Evolutionary conservation across 805 yeast genomes (phyloP).

Genomic region (Brettanomyces custersianus): DNA sequence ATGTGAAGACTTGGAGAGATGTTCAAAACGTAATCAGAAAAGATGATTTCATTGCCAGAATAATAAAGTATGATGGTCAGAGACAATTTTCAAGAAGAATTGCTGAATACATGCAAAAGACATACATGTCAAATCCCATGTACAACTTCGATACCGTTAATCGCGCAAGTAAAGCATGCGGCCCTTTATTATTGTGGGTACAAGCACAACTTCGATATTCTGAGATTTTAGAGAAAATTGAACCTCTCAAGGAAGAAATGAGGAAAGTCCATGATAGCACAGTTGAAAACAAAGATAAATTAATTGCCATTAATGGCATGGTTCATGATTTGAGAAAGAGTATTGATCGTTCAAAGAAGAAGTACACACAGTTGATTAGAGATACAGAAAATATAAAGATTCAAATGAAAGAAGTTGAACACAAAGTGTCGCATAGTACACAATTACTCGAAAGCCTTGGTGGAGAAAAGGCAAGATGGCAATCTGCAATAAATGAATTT

Average conservation of each 20-base stretch:
- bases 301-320: slow-evolving; percentile 75
- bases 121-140: slow-evolving; percentile 52
- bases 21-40: slow-evolving; percentile 71
- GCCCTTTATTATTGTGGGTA: slow-evolving; percentile 85
- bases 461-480: slow-evolving; percentile 70
- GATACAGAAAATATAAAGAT: slow-evolving; percentile 67
- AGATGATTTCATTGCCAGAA: slow-evolving; percentile 81
- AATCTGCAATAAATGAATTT: slow-evolving; percentile 44
- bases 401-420: slow-evolving; percentile 57
- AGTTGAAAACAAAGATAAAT: slow-evolving; percentile 53
- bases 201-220: slow-evolving; percentile 81
- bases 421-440: slow-evolving; percentile 54
- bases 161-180: slow-evolving; percentile 92
- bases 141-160: slow-evolving; percentile 68
- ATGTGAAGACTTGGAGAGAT: slow-evolving; percentile 65
- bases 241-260: slow-evolving; percentile 68
- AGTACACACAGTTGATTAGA: slow-evolving; percentile 67
- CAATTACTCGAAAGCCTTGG: slow-evolving; percentile 54
- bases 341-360: slow-evolving; percentile 57
- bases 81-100: slow-evolving; percentile 43
- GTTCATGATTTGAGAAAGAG: slow-evolving; percentile 61
- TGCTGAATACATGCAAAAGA: slow-evolving; percentile 46
- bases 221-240: slow-evolving; percentile 56
- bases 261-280: slow-evolving; percentile 49
- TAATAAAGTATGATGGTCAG: slow-evolving; percentile 66